Base-by-base conservation (phyloP, 192 early-diverging fungal genomes). In the Coemansia sp. region DNA sequence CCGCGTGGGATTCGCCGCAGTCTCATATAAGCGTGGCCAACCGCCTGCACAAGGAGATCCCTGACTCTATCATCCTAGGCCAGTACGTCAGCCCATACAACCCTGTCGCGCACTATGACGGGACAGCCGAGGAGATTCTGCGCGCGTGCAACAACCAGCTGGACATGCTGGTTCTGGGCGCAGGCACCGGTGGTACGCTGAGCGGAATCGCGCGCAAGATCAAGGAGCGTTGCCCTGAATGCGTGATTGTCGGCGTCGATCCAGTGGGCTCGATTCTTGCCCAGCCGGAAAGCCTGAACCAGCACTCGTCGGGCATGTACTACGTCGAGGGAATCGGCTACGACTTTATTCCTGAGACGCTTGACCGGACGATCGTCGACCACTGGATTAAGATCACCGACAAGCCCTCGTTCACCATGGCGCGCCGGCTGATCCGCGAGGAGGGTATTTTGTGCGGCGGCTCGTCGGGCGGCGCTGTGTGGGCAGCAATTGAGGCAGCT, bases 301-400 rank as follows among this genome's bases (percentile, higher is more conserved):
- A 66, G 18, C 71, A 71, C 3, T 82, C 85, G 45, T 85, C 86
- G 17, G 84, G 86, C 56, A 66, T 82, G 38, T 96, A 97, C 86
- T 88, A 93, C 85, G 94, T 98, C 51, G 97, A 99, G 85, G 97
- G 97, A 65, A 98, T 99, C 57, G 96, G 97, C 40, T 98, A 99
- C 76, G 97, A 99, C 83, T 99, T 99, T 80, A 87, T 99, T 69
- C 97, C 97, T 30, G 87, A 96, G 65, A 93, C 92, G 50, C 81
- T 97, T 59, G 89, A 97, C 74, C 87, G 93, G 42, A 66, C 70
- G 52, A 82, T 92, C 55, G 88, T 99, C 38, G 97, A 99, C 73
- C 73, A 85, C 67, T 99, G 97, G 97, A 78, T 98, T 83, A 99
- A 98, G 85, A 90, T 91, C n/a, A 86, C 90, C 57, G 97, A 99